Conservation (phyloP, 192 early-diverging fungal genomes). For the Podochytrium sp. region DNA sequence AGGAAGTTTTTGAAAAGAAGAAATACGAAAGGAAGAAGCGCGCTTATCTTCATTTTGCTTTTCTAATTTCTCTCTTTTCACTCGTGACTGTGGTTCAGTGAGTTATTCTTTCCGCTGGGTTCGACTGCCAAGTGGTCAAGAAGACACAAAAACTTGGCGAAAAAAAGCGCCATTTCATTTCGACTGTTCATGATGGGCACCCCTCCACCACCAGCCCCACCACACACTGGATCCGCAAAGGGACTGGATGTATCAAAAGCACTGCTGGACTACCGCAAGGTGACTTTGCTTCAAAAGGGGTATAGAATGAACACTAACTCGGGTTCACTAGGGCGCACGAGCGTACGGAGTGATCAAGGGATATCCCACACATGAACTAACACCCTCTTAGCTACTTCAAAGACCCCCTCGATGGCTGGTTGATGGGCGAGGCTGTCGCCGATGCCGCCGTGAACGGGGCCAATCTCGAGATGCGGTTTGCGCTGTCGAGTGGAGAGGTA, state of each 20-base stretch:
- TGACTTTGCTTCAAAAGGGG: too few species aligned
- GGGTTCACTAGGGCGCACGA: neutral
- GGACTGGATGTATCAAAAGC: neutral
- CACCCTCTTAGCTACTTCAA: conserved; percentile 61
- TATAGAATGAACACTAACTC: too few species aligned
- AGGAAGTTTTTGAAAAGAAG: too few species aligned
- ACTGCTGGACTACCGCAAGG: neutral
- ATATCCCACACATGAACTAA: too few species aligned
- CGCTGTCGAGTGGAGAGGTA: neutral
- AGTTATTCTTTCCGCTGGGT: too few species aligned
- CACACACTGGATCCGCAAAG: neutral
- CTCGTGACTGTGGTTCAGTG: too few species aligned
- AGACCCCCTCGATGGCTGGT: conserved; percentile 83
- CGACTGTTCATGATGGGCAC: neutral
- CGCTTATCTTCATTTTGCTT: too few species aligned
- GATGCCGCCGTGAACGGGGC: neutral
- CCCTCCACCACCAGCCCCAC: neutral
- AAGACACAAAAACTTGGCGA: neutral
- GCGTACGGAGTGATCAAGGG: too few species aligned
- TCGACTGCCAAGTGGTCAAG: too few species aligned
- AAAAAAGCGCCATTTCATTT: neutral
- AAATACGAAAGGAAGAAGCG: too few species aligned
- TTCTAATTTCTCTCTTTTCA: too few species aligned
- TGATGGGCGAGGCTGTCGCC: conserved; percentile 53
- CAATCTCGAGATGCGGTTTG: neutral